Conservation (phyloP, 495 filamentous ascomycete genomes). For the Penicillium angulare region DNA sequence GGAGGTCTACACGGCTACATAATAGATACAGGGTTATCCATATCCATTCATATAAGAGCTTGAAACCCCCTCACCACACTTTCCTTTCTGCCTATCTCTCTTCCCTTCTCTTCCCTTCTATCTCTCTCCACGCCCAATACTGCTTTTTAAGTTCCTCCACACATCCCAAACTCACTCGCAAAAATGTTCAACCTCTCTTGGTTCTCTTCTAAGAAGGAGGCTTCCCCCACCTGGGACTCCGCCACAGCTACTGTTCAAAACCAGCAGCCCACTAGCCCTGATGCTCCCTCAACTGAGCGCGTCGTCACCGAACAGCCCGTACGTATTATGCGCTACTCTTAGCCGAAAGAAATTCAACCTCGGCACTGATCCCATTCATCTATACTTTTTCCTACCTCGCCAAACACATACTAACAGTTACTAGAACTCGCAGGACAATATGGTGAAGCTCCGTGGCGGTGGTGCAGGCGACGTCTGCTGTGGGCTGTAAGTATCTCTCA, state of each 20-base stretch:
- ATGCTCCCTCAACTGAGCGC: conserved; percentile 26
- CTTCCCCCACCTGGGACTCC: conserved; percentile 29
- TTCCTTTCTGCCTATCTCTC: background rate
- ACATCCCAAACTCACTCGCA: background rate
- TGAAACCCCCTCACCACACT: background rate
- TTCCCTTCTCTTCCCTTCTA: background rate
- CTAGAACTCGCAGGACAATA: conserved; percentile 36
- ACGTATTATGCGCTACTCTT: too few relatives aligned
- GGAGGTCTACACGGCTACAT: too few relatives aligned
- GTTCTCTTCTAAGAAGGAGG: conserved; percentile 38
- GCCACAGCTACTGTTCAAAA: conserved; percentile 33
- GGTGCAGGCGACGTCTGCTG: conserved; percentile 43
- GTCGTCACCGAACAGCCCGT: conserved; percentile 39
- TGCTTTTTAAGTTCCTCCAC: too few relatives aligned
- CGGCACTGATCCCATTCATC: background rate
- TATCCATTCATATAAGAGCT: too few relatives aligned
- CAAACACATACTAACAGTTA: background rate
- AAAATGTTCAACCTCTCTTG: conserved; percentile 40
- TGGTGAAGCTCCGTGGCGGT: conserved; percentile 46
- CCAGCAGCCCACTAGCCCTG: conserved; percentile 35
- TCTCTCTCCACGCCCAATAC: too few relatives aligned
- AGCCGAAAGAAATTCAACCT: too few relatives aligned
- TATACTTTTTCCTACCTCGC: background rate
- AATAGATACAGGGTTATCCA: too few relatives aligned
- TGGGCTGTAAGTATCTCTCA: conserved; percentile 36